phyloP scores from a whole-genome alignment of 257 asterid genomes.

The Solanum sejunctum region DNA sequence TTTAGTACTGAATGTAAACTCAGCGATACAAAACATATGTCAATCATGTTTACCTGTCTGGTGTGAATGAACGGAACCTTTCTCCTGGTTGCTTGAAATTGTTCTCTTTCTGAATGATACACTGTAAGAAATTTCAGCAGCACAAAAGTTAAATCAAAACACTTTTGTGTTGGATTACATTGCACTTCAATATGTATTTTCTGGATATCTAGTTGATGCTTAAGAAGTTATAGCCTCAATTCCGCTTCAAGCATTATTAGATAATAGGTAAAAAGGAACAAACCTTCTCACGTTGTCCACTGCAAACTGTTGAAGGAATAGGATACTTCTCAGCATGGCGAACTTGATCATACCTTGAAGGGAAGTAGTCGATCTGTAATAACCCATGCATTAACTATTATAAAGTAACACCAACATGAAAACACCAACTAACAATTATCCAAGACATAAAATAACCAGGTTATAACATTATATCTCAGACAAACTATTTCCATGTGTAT shows the following conservation, averaged over 20 bases:
- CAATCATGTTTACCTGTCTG: constrained; percentile 13
- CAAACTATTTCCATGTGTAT: not conserved
- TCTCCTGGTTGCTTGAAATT: constrained; percentile 28
- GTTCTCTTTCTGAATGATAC: constrained; percentile 17
- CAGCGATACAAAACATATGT: not conserved
- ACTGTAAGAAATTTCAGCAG: constrained; percentile 1
- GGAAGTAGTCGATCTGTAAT: constrained; percentile 25
- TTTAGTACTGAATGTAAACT: not conserved
- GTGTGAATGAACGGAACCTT: constrained; percentile 17
- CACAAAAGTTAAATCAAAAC: not conserved
- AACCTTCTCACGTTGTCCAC: constrained; percentile 22
- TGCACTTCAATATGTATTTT: not conserved
- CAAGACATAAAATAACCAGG: not conserved
- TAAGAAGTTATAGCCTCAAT: not conserved
- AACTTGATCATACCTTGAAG: constrained; percentile 26
- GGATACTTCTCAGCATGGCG: constrained; percentile 24
- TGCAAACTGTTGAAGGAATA: constrained; percentile 12
- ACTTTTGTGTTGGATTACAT: not conserved
- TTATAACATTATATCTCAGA: not conserved
- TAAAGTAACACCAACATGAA: not conserved
- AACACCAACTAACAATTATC: not conserved
- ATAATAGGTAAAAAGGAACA: not conserved
- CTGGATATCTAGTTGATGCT: not conserved
- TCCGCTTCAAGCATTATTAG: not conserved
- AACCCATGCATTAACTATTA: not conserved